Base-by-base conservation (phyloP, 2,329 filamentous ascomycete species). In the Neopestalotiopsis sp. region DNA sequence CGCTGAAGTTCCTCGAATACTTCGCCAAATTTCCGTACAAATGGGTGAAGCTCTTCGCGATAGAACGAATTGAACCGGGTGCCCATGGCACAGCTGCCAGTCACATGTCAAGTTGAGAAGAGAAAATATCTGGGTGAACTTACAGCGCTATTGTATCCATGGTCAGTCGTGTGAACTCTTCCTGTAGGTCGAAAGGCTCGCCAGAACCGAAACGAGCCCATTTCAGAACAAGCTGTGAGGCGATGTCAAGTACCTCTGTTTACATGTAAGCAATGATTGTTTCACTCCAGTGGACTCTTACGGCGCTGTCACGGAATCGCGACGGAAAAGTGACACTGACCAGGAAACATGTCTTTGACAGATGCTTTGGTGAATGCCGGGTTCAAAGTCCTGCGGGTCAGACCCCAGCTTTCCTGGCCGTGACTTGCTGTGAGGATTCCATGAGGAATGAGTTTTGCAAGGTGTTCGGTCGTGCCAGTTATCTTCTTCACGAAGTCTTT, bases 31-130 rank as follows among this genome's bases (percentile, higher is more conserved):
- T 84, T 81, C 58, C 82, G 75, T 6, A 88, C 81, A 72, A 90
- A 90, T 0, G 87, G 87, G 73, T 90, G 87, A 76, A 86, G 81
- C 2, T 85, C 80, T 2, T 86, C 81, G 13, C 88, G 84, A 71
- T 90, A 90, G 75, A 88, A 89, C 0, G 83, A 85, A 74, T 90
- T 4, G 82, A 91, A 90, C 2, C 89, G 84, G 68, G 34, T 20
- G 14, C 42, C 42, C 42, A 49, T 49, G 42, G 42, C 42, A n/a
- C 42, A 49, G 4, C 42, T 49, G 3, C 14, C 4, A 49, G 42
- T 45, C 14, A 45, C 12, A 10, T 2, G 7, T 45, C 42, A 45
- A n/a, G 4, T n/a, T 49, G n/a, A 9, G 13, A 6, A 49, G 42
- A 5, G 13, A 49, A n/a, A 49, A 7, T 13, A 6, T 2, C 42